Evolutionary conservation across 176 grass and related monocot genomes (phyloP).

Genomic region (Lolium perenne): DNA sequence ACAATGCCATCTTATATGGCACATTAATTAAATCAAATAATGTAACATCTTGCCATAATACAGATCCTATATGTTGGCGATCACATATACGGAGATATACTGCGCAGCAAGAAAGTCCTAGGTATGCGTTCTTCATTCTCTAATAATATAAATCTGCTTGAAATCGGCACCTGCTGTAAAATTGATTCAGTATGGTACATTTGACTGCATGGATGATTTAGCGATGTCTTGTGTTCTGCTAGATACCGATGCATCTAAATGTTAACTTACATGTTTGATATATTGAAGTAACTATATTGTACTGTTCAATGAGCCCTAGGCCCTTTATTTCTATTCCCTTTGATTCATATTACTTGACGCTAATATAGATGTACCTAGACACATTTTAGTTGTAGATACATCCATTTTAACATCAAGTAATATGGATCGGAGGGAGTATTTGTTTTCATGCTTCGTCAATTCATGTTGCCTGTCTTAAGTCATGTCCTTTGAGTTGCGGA

Average conservation of each 20-base stretch:
- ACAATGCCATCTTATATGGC: not conserved
- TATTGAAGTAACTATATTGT: conserved; percentile 22
- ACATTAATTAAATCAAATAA: conserved; percentile 31
- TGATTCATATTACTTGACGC: too few relatives aligned
- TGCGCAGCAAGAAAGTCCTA: conserved; percentile 97
- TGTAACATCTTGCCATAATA: conserved; percentile 27
- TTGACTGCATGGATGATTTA: not conserved
- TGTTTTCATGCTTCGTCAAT: too few relatives aligned
- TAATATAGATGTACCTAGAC: too few relatives aligned
- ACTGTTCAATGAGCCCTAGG: not conserved
- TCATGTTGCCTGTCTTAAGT: too few relatives aligned
- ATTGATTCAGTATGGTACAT: conserved; percentile 5
- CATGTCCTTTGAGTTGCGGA: too few relatives aligned
- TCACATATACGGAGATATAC: conserved; percentile 98
- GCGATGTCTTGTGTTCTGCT: not conserved
- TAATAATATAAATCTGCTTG: not conserved
- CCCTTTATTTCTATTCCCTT: not conserved
- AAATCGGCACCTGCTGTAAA: not conserved
- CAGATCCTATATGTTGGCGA: conserved; percentile 99
- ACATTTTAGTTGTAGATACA: too few relatives aligned
- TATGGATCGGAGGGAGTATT: too few relatives aligned
- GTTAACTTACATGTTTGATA: conserved; percentile 5
- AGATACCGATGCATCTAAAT: not conserved
- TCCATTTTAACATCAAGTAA: too few relatives aligned
- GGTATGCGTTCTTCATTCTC: conserved; percentile 53